Base-by-base conservation (phyloP, 1,139 yeast genomes). In the Ashbya aceris region DNA sequence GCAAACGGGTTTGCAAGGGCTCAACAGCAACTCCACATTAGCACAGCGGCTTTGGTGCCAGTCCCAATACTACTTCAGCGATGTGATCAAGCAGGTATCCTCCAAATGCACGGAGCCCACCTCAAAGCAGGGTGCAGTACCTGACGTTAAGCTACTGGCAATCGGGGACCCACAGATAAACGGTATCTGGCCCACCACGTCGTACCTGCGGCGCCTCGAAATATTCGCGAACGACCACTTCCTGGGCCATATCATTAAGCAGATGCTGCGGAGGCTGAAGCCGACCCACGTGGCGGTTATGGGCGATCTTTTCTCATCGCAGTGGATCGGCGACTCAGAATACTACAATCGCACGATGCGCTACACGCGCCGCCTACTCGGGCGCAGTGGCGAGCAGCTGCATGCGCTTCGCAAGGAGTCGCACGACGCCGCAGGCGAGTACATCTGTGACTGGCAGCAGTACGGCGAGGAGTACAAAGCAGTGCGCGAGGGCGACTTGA, bases 161-260 rank as follows among this genome's bases (percentile, higher is more conserved):
- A 81, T 87, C 61, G 98, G 97, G 8, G 98, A 91, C 58, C 98
- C 98, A 0, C 98, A 91, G 64, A 87, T 91, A 61, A 83, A 89
- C 49, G 97, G 97, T 1, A 76, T 79, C 49, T 79, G 85, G 81
- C 73, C 73, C 8, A 67, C 69, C 39, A 82, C 94, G 1, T 75
- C 80, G n/a, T 78, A 80, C 54, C 70, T 85, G 46, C 82, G 84
- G 49, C 64, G 85, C 42, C 66, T 91, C 30, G 98, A 91, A 56
- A 81, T 84, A 42, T 81, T 65, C 55, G 97, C 96, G 1, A 91
- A 89, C 62, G 97, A 91, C 66, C 73, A 77, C 54, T 91, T 80
- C 56, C 66, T 91, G 49, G 94, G 95, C 2, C 96, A 89, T 56
- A 79, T 89, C 32, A 87, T 82, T 60, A 53, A 63, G 1, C 71